These are phyloP conservation scores for Sporothrix globosa DNA, from an alignment of 2,329 filamentous ascomycete species.

Conservation along the genomic window DNA sequence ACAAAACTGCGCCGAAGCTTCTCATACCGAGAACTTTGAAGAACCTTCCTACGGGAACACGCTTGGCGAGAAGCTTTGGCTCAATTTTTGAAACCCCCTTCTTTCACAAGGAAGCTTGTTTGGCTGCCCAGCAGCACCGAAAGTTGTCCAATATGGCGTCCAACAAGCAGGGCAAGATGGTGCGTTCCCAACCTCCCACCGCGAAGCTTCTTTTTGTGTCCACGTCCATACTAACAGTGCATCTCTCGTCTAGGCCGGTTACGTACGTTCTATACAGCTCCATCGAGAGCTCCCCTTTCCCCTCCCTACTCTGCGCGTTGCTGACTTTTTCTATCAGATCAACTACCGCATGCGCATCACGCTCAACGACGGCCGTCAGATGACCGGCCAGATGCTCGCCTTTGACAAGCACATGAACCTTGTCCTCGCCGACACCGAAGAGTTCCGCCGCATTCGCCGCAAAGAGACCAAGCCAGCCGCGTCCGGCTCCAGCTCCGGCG, in stretches of 20 bases:
- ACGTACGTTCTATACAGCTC: conserved; percentile 58
- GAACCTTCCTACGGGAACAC: conserved; percentile 3
- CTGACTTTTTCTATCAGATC: conserved; percentile 64
- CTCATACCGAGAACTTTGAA: conserved; percentile 29
- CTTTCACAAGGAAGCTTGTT: neutral
- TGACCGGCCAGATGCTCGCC: conserved; percentile 97
- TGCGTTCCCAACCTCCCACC: conserved; percentile 57
- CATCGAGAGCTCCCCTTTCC: neutral
- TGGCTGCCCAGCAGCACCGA: conserved; percentile 18
- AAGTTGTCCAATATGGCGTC: conserved; percentile 59
- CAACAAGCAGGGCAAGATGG: conserved; percentile 99
- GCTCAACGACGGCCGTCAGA: conserved; percentile 90
- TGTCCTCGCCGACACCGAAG: conserved; percentile 96
- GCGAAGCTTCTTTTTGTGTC: neutral
- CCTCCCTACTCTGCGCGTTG: neutral
- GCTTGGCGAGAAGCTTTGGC: conserved; percentile 28
- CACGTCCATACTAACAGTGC: neutral
- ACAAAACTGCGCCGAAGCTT: conserved; percentile 33
- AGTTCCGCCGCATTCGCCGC: conserved; percentile 89
- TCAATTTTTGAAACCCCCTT: conserved; percentile 32
- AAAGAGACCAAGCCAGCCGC: conserved; percentile 74
- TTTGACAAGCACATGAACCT: conserved; percentile 99
- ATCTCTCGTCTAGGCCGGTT: conserved; percentile 60
- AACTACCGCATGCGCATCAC: conserved; percentile 99
- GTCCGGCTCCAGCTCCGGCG: conserved; percentile 43